Evolutionary conservation across 495 filamentous ascomycete species (phyloP).

Genomic region (Penicillium soppii): DNA sequence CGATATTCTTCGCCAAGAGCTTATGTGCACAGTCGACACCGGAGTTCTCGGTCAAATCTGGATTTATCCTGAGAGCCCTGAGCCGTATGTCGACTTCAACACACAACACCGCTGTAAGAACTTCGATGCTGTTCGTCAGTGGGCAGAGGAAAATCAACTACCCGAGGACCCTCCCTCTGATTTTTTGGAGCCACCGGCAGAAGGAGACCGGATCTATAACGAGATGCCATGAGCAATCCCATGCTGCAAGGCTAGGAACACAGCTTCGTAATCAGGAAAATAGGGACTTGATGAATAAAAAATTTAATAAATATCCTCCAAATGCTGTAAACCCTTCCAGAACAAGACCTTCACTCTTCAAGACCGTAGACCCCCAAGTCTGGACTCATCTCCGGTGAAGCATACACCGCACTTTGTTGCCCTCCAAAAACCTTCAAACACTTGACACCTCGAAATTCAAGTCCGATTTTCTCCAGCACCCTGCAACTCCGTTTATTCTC

Average conservation of each 20-base stretch:
- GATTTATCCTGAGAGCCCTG: constrained; percentile 41
- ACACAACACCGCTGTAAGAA: constrained; percentile 55
- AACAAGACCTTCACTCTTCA: no score
- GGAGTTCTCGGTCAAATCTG: constrained; percentile 55
- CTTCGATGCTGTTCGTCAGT: constrained; percentile 50
- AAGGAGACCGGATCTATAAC: constrained; percentile 35
- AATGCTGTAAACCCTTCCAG: no score
- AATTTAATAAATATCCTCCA: no score
- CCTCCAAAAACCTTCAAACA: constrained; percentile 9
- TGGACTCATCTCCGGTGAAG: not conserved
- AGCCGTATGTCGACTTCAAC: constrained; percentile 55
- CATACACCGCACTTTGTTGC: not conserved
- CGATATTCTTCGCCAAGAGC: constrained; percentile 53
- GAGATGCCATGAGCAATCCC: constrained; percentile 38
- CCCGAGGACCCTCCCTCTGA: constrained; percentile 38
- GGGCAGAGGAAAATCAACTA: constrained; percentile 49
- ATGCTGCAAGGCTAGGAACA: no score
- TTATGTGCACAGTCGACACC: constrained; percentile 56
- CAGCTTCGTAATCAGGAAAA: no score
- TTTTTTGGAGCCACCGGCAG: constrained; percentile 40
- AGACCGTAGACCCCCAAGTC: not conserved
- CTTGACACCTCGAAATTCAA: constrained; percentile 5
- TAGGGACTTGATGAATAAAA: no score
- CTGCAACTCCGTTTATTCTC: constrained; percentile 1
- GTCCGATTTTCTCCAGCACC: constrained; percentile 11